Evolutionary conservation across 495 filamentous ascomycete genomes (phyloP), one percentile per base, ranked within the genome.

Genomic region (Xanthoparmelia taractica): DNA sequence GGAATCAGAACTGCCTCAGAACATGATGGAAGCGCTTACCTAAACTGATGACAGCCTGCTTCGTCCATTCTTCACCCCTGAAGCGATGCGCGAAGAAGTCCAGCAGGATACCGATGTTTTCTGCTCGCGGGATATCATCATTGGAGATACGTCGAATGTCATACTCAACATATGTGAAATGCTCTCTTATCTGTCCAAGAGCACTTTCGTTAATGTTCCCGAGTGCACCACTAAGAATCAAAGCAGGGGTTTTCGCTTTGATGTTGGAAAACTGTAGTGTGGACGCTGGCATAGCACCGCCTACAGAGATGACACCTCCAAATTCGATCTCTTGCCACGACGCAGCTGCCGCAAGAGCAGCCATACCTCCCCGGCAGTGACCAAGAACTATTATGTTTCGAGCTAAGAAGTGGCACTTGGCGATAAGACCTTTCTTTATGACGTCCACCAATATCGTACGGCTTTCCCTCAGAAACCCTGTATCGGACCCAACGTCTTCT

Each of bases 31-130:
- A 41, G 7, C 2, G 2, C 52, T 57, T 54, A 64, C 63, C 63
- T 36, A 59, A 43, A 31, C 57, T 59, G 23, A 64, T 29, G 31
- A 64, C 57, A 15, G 63, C 63, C 17, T 64, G 63, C 25, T 60
- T 59, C 13, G 20, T 27, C 61, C 55, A 47, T 38, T 62, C 60
- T 27, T 52, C 41, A 23, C 60, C 18, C 27, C 47, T 4, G 8
- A 62, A 20, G 8, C 60, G 61, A 58, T 64, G 37, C 11, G 61
- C 55, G 40, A 47, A 45, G 38, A 64, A 64, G 3, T 34, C 37
- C 29, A 45, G 15, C 29, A 59, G 13, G n/a, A 29, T 5, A 50
- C n/a, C 56, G 15, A 58, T 25, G n/a, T 50, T 25, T 15, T 50
- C 47, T 27, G 47, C 23, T 50, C 15, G 1, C 3, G 47, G 25